Conservation (phyloP, 805 yeast species). For the Candida argentea region DNA sequence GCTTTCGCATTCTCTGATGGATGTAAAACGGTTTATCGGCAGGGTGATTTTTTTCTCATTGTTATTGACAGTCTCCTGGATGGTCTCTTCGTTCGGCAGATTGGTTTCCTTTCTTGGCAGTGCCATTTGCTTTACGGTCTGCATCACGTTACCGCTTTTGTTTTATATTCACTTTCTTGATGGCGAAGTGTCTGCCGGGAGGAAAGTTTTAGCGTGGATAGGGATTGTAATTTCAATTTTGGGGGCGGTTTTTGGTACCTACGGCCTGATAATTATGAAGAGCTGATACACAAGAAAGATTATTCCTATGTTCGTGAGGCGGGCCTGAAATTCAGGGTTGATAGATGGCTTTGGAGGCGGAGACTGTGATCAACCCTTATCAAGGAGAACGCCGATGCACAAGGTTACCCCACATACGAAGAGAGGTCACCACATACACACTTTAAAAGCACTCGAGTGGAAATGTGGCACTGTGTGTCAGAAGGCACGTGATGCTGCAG, state of each 20-base stretch:
- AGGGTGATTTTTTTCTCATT: constrained; percentile 40
- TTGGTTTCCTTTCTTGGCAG: constrained; percentile 77
- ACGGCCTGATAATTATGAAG: constrained; percentile 24
- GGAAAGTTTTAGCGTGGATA: constrained; percentile 32
- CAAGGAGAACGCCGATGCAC: too few relatives aligned
- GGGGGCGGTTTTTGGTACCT: constrained; percentile 51
- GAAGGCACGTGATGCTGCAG: too few relatives aligned
- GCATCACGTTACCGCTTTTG: constrained; percentile 66
- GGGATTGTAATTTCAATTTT: constrained; percentile 36
- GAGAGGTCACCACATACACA: too few relatives aligned
- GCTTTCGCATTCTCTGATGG: constrained; percentile 2
- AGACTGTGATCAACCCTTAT: too few relatives aligned
- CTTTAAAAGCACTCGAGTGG: too few relatives aligned
- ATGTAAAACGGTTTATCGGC: constrained; percentile 10
- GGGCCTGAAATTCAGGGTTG: too few relatives aligned
- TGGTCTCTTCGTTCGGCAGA: constrained; percentile 72
- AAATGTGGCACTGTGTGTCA: too few relatives aligned
- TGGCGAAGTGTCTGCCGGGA: constrained; percentile 26
- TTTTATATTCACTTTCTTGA: constrained; percentile 57
- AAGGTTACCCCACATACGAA: too few relatives aligned
- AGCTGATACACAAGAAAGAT: too few relatives aligned
- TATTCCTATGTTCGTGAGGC: too few relatives aligned
- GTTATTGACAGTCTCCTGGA: constrained; percentile 49
- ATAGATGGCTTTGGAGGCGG: too few relatives aligned
- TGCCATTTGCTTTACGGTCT: constrained; percentile 67